A percentile compares a stretch with the other conserved stretches of the same genome.
Conservation (phyloP, 306 rosid species). For the Prinsepia uniflora region DNA sequence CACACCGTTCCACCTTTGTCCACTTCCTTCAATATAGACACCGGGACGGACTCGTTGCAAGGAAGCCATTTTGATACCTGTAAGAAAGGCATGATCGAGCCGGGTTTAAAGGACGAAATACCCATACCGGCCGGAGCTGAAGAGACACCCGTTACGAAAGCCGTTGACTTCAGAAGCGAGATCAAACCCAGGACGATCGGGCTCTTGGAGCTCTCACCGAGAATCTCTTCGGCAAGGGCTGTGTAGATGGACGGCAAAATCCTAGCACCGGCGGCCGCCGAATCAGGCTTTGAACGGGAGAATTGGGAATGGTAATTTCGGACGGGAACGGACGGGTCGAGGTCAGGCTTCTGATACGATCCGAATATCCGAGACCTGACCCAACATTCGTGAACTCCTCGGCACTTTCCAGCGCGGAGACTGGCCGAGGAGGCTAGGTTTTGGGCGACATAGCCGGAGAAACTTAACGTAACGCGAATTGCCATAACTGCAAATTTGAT, state of each 20-base stretch:
- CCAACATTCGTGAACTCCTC: constrained; percentile 66
- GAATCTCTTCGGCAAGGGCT: constrained; percentile 55
- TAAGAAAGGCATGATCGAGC: constrained; percentile 58
- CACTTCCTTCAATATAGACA: constrained; percentile 34
- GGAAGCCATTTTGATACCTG: constrained; percentile 80
- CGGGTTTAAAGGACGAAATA: constrained; percentile 54
- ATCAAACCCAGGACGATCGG: constrained; percentile 64
- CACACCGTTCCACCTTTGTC: constrained; percentile 58
- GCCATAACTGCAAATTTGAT: constrained; percentile 56
- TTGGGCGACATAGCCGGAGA: constrained; percentile 83
- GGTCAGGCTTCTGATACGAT: constrained; percentile 42
- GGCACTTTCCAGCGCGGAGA: constrained; percentile 43
- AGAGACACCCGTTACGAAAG: constrained; percentile 36
- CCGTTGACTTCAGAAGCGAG: constrained; percentile 77
- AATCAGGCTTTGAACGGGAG: constrained; percentile 20
- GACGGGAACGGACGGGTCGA: constrained; percentile 38
- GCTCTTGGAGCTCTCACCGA: constrained; percentile 43
- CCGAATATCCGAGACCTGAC: constrained; percentile 54
- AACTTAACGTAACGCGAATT: constrained; percentile 60
- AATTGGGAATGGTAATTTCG: constrained; percentile 37
- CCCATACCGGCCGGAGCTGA: constrained; percentile 37
- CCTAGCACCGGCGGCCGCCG: constrained; percentile 19
- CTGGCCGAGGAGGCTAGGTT: constrained; percentile 69
- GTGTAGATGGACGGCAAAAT: constrained; percentile 33
- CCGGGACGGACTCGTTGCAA: constrained; percentile 50